Evolutionary conservation across 495 filamentous ascomycete species (phyloP).

Genomic region (Amphirosellinia nigrospora): DNA sequence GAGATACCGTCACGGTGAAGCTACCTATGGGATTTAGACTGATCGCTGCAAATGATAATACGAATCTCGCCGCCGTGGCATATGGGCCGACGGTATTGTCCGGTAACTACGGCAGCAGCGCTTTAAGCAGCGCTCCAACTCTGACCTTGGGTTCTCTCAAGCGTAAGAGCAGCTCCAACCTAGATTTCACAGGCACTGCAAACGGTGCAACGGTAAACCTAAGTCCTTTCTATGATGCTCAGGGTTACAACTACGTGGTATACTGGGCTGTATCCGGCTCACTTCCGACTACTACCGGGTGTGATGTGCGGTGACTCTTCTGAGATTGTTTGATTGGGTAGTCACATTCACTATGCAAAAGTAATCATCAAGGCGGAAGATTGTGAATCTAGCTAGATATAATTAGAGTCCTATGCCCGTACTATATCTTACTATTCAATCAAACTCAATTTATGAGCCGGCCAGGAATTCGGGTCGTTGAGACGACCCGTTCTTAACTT

Average conservation of each 20-base stretch:
- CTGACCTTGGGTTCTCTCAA: slow-evolving; percentile 26
- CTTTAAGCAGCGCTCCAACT: slow-evolving; percentile 12
- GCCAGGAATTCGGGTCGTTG: not conserved
- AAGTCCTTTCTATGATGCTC: slow-evolving; percentile 28
- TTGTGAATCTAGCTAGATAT: not conserved
- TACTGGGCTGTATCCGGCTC: slow-evolving; percentile 29
- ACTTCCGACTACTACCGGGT: slow-evolving; percentile 3
- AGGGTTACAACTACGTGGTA: slow-evolving; percentile 31
- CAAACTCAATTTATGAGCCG: not conserved
- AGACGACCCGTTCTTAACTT: not conserved
- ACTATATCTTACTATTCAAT: not conserved
- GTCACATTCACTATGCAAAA: not conserved
- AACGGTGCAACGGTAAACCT: slow-evolving; percentile 26
- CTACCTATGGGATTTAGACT: slow-evolving; percentile 41
- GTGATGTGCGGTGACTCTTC: not conserved
- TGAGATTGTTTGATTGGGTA: not conserved
- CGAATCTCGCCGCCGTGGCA: slow-evolving; percentile 39
- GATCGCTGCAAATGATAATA: slow-evolving; percentile 44
- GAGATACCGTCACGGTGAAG: slow-evolving; percentile 41
- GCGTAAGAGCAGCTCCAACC: slow-evolving; percentile 11
- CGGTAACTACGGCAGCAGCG: slow-evolving; percentile 39
- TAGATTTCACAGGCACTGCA: slow-evolving; percentile 28
- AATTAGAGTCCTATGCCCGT: not conserved
- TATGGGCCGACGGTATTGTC: slow-evolving; percentile 42
- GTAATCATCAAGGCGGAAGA: not conserved